Percentiles rank a stretch among this genome's conserved stretches.
Evolutionary conservation across 495 filamentous ascomycete genomes (phyloP).

Genomic region (Podospora anserina): DNA sequence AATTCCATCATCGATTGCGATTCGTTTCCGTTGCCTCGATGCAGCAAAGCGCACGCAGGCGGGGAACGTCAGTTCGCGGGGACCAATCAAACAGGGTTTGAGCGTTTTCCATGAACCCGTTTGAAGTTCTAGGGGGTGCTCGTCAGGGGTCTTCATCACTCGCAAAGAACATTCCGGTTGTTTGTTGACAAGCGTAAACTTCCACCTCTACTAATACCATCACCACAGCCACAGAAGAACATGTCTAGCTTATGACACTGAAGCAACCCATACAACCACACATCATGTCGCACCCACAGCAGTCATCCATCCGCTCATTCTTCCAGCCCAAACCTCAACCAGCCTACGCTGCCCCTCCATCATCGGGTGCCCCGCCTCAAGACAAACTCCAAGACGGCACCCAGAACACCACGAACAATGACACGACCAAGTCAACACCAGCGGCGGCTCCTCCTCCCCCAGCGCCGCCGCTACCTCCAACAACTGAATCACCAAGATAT

Average conservation of each 20-base stretch:
- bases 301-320: slow-evolving; percentile 52
- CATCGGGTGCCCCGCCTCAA: slow-evolving; percentile 21
- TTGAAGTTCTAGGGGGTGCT: not conserved
- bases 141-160: not conserved
- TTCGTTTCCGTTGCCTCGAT: not conserved
- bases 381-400: not conserved
- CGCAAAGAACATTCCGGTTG: not conserved
- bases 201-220: not conserved
- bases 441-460: slow-evolving; percentile 24
- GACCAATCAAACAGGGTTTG: not conserved
- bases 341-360: slow-evolving; percentile 28
- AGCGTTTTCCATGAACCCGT: not conserved
- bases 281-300: slow-evolving; percentile 32
- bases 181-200: not conserved
- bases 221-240: not conserved
- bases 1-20: not conserved
- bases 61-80: too few species aligned
- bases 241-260: not conserved
- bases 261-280: not conserved
- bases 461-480: slow-evolving; percentile 15
- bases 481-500: slow-evolving; percentile 28
- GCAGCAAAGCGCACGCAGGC: too few species aligned
- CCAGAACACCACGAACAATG: not conserved
- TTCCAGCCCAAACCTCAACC: slow-evolving; percentile 29
- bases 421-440: slow-evolving; percentile 16